Conservation (phyloP, 495 filamentous ascomycete genomes). For the Hyaloscypha finlandica region DNA sequence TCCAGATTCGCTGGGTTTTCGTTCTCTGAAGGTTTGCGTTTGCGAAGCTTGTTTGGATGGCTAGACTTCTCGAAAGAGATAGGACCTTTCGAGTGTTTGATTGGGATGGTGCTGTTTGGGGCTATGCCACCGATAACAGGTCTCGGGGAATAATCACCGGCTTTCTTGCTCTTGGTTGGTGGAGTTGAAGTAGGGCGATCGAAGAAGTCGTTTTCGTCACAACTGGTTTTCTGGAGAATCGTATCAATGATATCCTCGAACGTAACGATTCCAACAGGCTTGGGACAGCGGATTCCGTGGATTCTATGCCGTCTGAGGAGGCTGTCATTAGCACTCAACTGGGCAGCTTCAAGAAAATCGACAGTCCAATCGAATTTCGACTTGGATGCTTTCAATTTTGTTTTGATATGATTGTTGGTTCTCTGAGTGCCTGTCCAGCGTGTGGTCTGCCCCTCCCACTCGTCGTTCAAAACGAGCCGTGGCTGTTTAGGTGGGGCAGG, state of each 20-base stretch:
- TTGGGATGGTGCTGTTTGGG: slow-evolving; percentile 4
- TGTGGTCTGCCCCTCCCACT: background rate
- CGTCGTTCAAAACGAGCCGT: background rate
- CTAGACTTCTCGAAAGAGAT: background rate
- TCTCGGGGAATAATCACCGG: slow-evolving; percentile 7
- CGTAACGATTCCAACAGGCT: slow-evolving; percentile 31
- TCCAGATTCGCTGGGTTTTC: slow-evolving; percentile 11
- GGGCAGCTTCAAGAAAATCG: slow-evolving; percentile 15
- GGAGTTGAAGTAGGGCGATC: slow-evolving; percentile 4
- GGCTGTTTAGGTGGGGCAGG: slow-evolving; percentile 3
- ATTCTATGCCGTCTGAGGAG: slow-evolving; percentile 1
- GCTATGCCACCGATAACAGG: slow-evolving; percentile 2
- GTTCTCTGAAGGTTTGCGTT: background rate
- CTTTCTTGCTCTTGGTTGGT: slow-evolving; percentile 20
- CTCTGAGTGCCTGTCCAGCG: slow-evolving; percentile 21
- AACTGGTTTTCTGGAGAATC: slow-evolving; percentile 28
- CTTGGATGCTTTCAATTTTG: slow-evolving; percentile 9
- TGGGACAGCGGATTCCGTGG: slow-evolving; percentile 15
- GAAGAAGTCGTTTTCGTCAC: slow-evolving; percentile 30
- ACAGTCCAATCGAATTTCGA: background rate
- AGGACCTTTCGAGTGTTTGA: slow-evolving; percentile 3
- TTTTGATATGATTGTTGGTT: slow-evolving; percentile 11
- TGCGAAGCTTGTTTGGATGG: slow-evolving; percentile 6
- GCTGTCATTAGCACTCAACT: background rate
- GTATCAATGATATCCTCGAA: slow-evolving; percentile 30